phyloP scores from a whole-genome alignment of 2,329 filamentous ascomycete genomes.

The Neophaeococcomyces mojaviensis region DNA sequence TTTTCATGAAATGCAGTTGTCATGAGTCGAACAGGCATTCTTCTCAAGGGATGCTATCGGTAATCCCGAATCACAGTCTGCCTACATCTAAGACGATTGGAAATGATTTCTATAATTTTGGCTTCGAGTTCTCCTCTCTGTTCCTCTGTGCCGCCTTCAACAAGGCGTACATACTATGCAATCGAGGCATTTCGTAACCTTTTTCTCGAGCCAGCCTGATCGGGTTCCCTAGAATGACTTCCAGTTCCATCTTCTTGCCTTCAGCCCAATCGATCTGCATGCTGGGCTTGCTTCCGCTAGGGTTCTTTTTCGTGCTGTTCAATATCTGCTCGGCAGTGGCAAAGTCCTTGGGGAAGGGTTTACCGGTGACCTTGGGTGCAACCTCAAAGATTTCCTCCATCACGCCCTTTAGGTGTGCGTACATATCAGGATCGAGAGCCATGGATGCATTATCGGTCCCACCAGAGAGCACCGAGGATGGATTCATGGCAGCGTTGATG shows the following conservation, averaged over 20 bases:
- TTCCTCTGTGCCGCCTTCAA: constrained; percentile 54
- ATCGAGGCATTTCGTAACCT: constrained; percentile 57
- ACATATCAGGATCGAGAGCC: constrained; percentile 56
- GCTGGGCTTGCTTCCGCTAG: constrained; percentile 38
- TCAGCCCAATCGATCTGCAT: constrained; percentile 67
- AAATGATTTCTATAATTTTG: not conserved
- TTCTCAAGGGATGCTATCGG: too few species aligned
- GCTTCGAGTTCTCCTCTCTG: constrained; percentile 31
- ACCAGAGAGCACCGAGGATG: constrained; percentile 59
- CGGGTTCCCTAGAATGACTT: constrained; percentile 66
- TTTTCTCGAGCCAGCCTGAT: constrained; percentile 56
- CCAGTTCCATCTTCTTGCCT: constrained; percentile 59
- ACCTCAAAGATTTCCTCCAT: constrained; percentile 64
- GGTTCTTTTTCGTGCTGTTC: constrained; percentile 56
- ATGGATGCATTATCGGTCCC: constrained; percentile 60
- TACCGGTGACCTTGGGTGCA: constrained; percentile 55
- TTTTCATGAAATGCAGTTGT: too few species aligned
- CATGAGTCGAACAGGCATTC: too few species aligned
- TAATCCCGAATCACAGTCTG: too few species aligned
- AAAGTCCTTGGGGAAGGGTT: constrained; percentile 52
- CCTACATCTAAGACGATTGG: too few species aligned
- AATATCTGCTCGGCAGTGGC: constrained; percentile 58
- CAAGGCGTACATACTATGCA: constrained; percentile 62
- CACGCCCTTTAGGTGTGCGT: constrained; percentile 54
- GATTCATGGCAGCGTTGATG: constrained; percentile 70